Evolutionary conservation across 2,329 filamentous ascomycete genomes (phyloP).

Genomic region (Fusarium euwallaceae): DNA sequence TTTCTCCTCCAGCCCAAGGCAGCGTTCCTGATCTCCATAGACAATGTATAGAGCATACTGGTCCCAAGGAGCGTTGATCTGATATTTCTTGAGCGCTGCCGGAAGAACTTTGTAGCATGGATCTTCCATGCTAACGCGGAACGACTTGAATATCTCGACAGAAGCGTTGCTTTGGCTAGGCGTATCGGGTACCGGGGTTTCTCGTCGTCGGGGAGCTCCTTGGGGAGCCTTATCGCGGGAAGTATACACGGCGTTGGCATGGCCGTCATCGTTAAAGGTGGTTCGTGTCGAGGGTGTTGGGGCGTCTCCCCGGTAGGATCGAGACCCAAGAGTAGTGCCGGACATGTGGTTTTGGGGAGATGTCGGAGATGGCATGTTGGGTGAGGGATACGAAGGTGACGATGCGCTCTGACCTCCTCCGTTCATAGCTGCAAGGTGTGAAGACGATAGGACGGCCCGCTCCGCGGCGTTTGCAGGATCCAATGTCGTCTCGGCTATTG

Average conservation of each 20-base stretch:
- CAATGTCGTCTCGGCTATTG: constrained; percentile 72
- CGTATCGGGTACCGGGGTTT: constrained; percentile 73
- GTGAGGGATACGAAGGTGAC: constrained; percentile 69
- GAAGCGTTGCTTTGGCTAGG: constrained; percentile 68
- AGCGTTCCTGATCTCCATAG: constrained; percentile 97
- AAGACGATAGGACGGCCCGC: constrained; percentile 75
- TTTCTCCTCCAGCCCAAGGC: constrained; percentile 90
- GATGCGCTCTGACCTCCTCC: constrained; percentile 69
- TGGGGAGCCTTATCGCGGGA: constrained; percentile 49
- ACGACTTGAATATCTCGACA: constrained; percentile 99
- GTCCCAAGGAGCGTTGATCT: constrained; percentile 97
- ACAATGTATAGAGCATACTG: constrained; percentile 99
- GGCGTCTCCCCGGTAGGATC: constrained; percentile 71
- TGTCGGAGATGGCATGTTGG: constrained; percentile 78
- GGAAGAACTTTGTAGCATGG: constrained; percentile 97
- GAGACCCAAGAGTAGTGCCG: constrained; percentile 70
- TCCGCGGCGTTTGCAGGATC: constrained; percentile 78
- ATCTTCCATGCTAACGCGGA: constrained; percentile 97
- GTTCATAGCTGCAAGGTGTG: constrained; percentile 78
- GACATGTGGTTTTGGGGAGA: constrained; percentile 70
- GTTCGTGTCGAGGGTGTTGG: constrained; percentile 66
- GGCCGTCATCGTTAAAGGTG: constrained; percentile 67
- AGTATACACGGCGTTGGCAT: constrained; percentile 44
- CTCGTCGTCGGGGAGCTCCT: constrained; percentile 67
- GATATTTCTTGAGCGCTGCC: constrained; percentile 96